phyloP scores from a whole-genome alignment of 2,329 filamentous ascomycete genomes.

The Ophiostoma tasmaniense region DNA sequence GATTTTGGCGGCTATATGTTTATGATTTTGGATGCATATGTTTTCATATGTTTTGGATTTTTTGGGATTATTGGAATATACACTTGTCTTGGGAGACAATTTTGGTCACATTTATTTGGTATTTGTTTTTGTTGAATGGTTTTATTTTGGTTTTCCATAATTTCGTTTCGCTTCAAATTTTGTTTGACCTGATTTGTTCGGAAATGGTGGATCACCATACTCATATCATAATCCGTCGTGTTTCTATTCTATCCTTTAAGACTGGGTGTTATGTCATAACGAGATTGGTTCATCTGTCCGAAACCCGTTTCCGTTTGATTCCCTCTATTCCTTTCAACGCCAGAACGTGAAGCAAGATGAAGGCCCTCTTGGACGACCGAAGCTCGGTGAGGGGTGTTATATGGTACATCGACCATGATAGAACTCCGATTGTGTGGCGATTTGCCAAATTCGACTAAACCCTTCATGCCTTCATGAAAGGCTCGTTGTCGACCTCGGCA shows the following conservation, averaged over 20 bases:
- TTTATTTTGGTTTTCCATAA: background rate
- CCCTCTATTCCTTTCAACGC: constrained; percentile 1
- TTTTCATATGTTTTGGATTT: too few relatives aligned
- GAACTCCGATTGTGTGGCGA: too few relatives aligned
- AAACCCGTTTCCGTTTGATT: background rate
- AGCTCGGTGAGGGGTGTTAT: background rate
- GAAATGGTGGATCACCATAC: background rate
- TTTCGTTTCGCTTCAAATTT: background rate
- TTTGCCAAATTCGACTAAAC: too few relatives aligned
- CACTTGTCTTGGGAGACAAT: background rate
- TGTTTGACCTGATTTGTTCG: background rate
- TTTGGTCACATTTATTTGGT: background rate
- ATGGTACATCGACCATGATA: background rate
- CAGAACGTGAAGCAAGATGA: background rate
- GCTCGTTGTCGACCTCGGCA: constrained; percentile 35
- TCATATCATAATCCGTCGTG: background rate
- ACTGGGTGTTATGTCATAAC: background rate
- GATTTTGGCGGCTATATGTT: background rate
- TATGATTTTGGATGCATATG: background rate
- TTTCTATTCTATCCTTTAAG: background rate
- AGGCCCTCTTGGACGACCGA: background rate
- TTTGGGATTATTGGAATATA: background rate
- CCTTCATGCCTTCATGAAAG: constrained; percentile 28
- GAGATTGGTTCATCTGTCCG: background rate
- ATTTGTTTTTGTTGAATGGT: background rate